Conservation (phyloP, 169 alveolate species). For the Ichthyophthirius multifiliis region DNA sequence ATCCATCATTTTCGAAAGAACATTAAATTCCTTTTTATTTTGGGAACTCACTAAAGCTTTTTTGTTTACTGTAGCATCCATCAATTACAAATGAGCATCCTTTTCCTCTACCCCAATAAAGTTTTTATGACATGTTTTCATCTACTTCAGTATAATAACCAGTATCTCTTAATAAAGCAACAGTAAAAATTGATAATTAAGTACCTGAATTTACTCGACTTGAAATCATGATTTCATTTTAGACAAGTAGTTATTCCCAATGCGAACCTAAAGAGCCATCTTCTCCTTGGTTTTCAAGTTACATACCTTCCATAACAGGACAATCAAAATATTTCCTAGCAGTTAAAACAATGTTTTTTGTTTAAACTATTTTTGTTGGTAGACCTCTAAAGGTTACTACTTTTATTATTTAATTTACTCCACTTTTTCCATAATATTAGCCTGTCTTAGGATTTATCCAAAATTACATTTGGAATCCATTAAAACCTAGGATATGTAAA, state of each 20-base stretch:
- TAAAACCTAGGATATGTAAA: not conserved
- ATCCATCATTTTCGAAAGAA: too few species aligned
- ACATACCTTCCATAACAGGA: slow-evolving; percentile 13
- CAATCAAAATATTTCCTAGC: slow-evolving; percentile 43
- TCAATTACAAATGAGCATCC: not conserved
- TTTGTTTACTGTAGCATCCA: not conserved
- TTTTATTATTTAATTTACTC: too few species aligned
- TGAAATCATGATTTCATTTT: slow-evolving; percentile 42
- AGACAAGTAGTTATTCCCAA: slow-evolving; percentile 30
- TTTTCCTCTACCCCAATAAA: not conserved
- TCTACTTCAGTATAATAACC: slow-evolving; percentile 8
- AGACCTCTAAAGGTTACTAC: too few species aligned
- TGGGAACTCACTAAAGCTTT: not conserved
- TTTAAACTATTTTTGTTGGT: not conserved
- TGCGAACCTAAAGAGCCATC: slow-evolving; percentile 43
- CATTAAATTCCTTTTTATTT: too few species aligned
- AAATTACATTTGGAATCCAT: too few species aligned
- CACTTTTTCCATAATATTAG: too few species aligned
- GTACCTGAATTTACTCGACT: not conserved
- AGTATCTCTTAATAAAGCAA: slow-evolving; percentile 28
- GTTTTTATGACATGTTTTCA: not conserved
- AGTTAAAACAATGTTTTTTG: slow-evolving; percentile 23
- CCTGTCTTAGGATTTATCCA: too few species aligned
- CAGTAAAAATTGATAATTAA: slow-evolving; percentile 10
- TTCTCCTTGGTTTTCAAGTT: slow-evolving; percentile 50